Base-by-base conservation (phyloP, 2,329 filamentous ascomycete species). In the Claviceps sp. region DNA sequence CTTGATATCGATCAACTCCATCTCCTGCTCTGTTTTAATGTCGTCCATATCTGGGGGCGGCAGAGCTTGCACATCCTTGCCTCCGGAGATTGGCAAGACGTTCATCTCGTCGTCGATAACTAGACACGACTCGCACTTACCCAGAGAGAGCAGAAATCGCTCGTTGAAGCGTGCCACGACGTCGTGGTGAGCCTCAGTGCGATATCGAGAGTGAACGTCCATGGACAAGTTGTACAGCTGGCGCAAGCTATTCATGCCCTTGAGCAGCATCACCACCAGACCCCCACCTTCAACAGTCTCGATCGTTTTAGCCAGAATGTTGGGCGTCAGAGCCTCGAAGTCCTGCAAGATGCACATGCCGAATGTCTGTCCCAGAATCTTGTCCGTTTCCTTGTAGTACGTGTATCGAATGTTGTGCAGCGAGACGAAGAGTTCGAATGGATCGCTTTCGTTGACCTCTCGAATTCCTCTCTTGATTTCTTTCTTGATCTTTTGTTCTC, bases 351-450 rank as follows among this genome's bases (percentile, higher is more conserved):
- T 95, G 67, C 89, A 96, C 88, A 96, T 96, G 65, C 91, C 91
- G 65, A 93, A 98, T 44, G 93, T 98, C 68, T 97, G 95, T 66
- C 93, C 93, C 52, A 97, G 71, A 64, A 98, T 96, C 76, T 96
- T 97, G 63, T 98, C 93, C 30, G 93, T 97, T 73, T 98, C 93
- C 72, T 98, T 98, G 76, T 98, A 98, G 77, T 95, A 98, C 53
- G 93, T 88, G 78, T 98, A 98, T 68, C 93, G 86, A 66, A 98
- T 95, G 69, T 96, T 89, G 72, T 97, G 87, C 53, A 95, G 82
- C 54, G 89, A 93, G 61, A 97, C 85, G 71, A 97, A 98, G 51
- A 97, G 80, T 71, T 98, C 93, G 73, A 98, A 98, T 0, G 93
- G 86, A 65, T 98, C 93, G 65, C 95, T 88, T 51, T 82, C 79